phyloP scores from a whole-genome alignment of 768 basidiomycete species.

The Nidularia sp. region DNA sequence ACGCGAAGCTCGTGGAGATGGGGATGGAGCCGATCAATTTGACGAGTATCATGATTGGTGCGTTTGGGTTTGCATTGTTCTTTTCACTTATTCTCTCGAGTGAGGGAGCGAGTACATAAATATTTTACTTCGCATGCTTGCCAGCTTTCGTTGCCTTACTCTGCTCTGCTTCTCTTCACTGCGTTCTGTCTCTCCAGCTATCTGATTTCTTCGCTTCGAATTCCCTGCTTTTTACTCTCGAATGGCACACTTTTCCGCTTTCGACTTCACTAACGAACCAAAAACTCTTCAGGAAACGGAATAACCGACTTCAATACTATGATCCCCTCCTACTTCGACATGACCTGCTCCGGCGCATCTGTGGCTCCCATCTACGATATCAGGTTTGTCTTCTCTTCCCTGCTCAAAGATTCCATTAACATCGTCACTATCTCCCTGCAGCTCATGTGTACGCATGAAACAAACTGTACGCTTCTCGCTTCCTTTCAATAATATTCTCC shows the following conservation, averaged over 20 bases:
- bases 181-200: background rate
- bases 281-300: constrained; percentile 46
- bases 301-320: constrained; percentile 52
- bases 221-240: too few species aligned
- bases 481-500: background rate
- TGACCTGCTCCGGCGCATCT: constrained; percentile 51
- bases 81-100: background rate
- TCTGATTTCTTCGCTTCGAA: background rate
- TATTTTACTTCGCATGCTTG: too few species aligned
- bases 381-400: constrained; percentile 34
- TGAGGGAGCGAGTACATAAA: too few species aligned
- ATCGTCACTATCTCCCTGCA: constrained; percentile 12
- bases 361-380: constrained; percentile 41
- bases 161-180: background rate
- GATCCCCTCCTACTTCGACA: constrained; percentile 36
- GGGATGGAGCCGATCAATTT: constrained; percentile 63
- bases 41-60: constrained; percentile 69
- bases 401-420: constrained; percentile 23
- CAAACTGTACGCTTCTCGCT: constrained; percentile 35
- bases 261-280: too few species aligned
- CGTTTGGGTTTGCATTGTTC: constrained; percentile 4
- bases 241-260: too few species aligned
- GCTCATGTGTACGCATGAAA: constrained; percentile 57
- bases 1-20: constrained; percentile 43
- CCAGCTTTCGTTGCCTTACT: background rate